These are phyloP conservation scores for Sambucus nigra DNA, from an alignment of 129 eudicot species.

Conservation along the genomic window DNA sequence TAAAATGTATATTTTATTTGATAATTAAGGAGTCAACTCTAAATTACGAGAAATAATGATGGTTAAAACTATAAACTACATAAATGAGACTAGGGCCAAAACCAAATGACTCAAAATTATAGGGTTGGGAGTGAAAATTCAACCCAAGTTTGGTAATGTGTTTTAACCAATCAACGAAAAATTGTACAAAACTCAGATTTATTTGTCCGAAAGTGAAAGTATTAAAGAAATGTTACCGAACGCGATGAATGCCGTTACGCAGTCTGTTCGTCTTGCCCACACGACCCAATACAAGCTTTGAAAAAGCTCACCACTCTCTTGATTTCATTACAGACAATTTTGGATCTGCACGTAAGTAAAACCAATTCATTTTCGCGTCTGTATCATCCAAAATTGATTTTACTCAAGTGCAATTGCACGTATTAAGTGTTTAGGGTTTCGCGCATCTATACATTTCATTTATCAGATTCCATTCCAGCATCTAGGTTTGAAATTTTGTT, in stretches of 20 bases:
- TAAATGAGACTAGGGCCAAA: too few species aligned
- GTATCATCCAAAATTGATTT: neutral
- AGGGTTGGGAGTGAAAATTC: too few species aligned
- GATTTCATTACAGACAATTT: too few species aligned
- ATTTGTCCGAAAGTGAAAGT: neutral
- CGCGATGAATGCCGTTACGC: neutral
- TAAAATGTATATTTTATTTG: too few species aligned
- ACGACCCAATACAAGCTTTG: neutral
- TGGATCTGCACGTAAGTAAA: conserved; percentile 2
- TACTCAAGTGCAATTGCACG: neutral
- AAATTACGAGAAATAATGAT: too few species aligned
- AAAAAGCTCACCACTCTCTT: neutral
- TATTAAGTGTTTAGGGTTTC: neutral
- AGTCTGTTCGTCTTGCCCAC: neutral
- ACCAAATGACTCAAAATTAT: too few species aligned
- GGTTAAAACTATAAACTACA: too few species aligned
- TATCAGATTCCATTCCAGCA: neutral
- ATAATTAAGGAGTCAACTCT: too few species aligned
- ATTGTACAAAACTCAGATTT: too few species aligned
- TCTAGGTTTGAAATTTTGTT: neutral
- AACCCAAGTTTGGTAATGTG: too few species aligned
- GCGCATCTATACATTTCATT: neutral
- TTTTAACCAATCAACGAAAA: too few species aligned
- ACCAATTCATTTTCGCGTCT: neutral
- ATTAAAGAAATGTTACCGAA: neutral